Base-by-base conservation (phyloP, 768 basidiomycete genomes). In the Termitomyces eurrhizus region DNA sequence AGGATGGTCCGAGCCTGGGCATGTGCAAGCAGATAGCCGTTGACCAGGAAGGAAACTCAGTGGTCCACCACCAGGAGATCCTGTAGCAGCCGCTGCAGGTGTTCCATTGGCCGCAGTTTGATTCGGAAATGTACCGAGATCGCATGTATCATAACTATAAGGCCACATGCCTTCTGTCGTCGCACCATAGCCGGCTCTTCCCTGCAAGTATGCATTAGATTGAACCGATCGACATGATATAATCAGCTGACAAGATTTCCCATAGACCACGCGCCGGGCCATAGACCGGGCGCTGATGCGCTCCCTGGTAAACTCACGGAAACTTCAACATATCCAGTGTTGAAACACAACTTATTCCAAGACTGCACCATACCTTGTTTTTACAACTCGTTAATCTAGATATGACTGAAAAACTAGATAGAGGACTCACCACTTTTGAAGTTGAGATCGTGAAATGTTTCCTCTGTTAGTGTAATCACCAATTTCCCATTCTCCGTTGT, bases 341-440 rank as follows among this genome's bases (percentile, higher is more conserved):
- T 95, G 75, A 95, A 97, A 75, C 95, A 98, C 57, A 97, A 74
- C 74, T 97, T 93, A 75, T 97, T 96, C 95, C 95, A 97, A 13
- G 87, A 83, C 65, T 89, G 86, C 11, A 95, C 56, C 87, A 89
- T 88, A 41, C 84, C 86, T 82, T 60, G 41, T 21, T 54, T 55
- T 26, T 48, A 21, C 4, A 53, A 36, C 29, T 49, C 26, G 55
- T 32, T 65, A 56, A 24, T 66, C 35, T 62, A 33, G 16, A 52
- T 57, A 24, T 64, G 57, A 59, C 24, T 2, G 16, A 73, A 59
- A 78, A 33, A 79, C 11, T 14, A 6, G 80, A 57, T 24, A 49
- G 9, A 14, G 42, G 62, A 72, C 85, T 68, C 74, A 79, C 89
- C 93, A 58, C 88, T 90, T 72, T 86, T 74, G 71, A 91, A 98